Base-by-base conservation (phyloP, 2,329 filamentous ascomycete species). In the Xylariaceae sp. region DNA sequence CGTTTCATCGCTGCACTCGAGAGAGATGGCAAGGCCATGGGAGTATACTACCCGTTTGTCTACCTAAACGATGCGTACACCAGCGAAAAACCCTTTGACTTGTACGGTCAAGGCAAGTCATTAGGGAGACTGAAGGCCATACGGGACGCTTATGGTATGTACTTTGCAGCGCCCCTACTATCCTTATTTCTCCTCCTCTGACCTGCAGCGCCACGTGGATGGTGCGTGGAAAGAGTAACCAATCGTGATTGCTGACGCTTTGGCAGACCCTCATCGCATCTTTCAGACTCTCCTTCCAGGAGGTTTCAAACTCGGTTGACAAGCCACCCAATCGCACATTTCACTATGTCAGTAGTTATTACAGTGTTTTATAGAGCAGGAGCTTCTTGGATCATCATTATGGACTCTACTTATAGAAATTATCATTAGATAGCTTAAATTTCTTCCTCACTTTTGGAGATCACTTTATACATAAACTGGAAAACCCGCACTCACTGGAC, bases 11-110 rank as follows among this genome's bases (percentile, higher is more conserved):
- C 16, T 11, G n/a, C 16, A 10, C 6, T 37, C 6, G 21, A 37
- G 7, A n/a, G n/a, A 11, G 20, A 20, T n/a, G 22, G 36, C 20
- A 20, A 37, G 22, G 20, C 20, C 7, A n/a, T 10, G 16, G 36
- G 36, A 5, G 5, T 37, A 21, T 6, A 37, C n/a, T 37, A 7
- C 20, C 36, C 36, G 6, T 37, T 37, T 19, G 16, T 37, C 20
- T 37, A 37, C 16, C 6, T 37, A n/a, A 37, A 37, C 36, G 36
- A 37, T 22, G 36, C 36, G 17, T n/a, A 19, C 7, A n/a, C 36
- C 16, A 19, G 36, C 7, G 6, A 37, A 22, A 19, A 37, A 20
- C 36, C 36, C 10, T 37, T 37, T 20, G 22, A 37, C 7, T 37
- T 37, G n/a, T 37, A 37, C 22, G 36, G 36, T 22, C 6, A 37